phyloP scores from a whole-genome alignment of 106 monocot genomes.

The Dendrobium chrysotoxum region DNA sequence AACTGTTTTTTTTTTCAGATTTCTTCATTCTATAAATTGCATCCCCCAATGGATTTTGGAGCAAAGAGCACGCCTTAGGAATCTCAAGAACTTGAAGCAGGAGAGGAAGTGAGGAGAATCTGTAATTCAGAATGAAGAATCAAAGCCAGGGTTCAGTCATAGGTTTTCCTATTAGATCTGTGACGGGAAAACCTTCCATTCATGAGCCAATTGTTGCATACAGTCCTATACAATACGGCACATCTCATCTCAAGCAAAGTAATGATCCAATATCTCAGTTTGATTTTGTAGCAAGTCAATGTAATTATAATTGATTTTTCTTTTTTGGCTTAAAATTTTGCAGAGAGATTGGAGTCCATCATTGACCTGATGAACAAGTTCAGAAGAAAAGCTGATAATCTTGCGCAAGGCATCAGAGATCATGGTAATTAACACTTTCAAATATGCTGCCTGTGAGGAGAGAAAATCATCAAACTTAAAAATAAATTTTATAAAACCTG shows the following conservation, averaged over 20 bases:
- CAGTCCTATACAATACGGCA: slow-evolving; percentile 7
- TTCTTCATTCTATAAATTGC: slow-evolving; percentile 16
- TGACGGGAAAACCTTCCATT: slow-evolving; percentile 9
- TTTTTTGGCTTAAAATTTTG: slow-evolving; percentile 9
- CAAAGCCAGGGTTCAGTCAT: slow-evolving; percentile 13
- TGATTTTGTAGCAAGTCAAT: background rate
- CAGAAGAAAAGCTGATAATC: slow-evolving; percentile 28
- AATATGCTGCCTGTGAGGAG: background rate
- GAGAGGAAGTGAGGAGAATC: background rate
- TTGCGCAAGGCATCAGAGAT: slow-evolving; percentile 17
- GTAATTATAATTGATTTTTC: background rate
- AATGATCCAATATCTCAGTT: slow-evolving; percentile 1
- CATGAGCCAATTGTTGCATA: background rate
- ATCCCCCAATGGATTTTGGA: background rate
- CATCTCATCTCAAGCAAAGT: slow-evolving; percentile 17
- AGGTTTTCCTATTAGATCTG: slow-evolving; percentile 18
- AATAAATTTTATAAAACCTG: too few relatives aligned
- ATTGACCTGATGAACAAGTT: slow-evolving; percentile 28
- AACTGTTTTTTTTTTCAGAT: background rate
- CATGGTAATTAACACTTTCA: slow-evolving; percentile 18
- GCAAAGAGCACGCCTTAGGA: background rate
- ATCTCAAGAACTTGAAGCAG: slow-evolving; percentile 4
- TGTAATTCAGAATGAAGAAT: slow-evolving; percentile 16
- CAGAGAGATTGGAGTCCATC: slow-evolving; percentile 21
- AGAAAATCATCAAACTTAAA: background rate